Conservation (phyloP, 2,329 filamentous ascomycete species). For the Ophiostoma montium region DNA sequence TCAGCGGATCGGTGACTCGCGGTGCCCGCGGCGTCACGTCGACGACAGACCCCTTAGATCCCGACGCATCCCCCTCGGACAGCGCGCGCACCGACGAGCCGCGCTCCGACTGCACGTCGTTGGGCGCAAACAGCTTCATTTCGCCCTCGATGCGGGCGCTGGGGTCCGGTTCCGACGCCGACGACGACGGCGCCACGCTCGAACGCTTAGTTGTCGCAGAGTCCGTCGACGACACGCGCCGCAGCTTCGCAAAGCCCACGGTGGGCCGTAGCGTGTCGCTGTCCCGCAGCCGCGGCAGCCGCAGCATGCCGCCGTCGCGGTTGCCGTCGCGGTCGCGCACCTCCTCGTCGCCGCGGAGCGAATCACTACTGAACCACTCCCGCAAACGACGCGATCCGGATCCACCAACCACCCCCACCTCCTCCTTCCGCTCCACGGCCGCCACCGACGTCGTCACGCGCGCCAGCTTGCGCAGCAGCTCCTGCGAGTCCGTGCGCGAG, state of each 20-base stretch:
- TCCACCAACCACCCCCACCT: too few relatives aligned
- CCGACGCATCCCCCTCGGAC: conserved; percentile 15
- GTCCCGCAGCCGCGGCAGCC: conserved; percentile 17
- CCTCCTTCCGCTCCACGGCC: conserved; percentile 2
- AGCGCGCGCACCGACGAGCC: conserved; percentile 36
- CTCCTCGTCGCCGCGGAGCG: background rate
- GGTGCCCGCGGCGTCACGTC: conserved; percentile 29
- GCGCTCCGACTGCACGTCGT: conserved; percentile 40
- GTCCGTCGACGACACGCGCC: conserved; percentile 29
- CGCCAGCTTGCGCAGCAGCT: conserved; percentile 35
- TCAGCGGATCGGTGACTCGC: conserved; percentile 28
- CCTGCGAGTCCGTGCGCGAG: conserved; percentile 28
- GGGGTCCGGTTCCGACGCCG: conserved; percentile 36
- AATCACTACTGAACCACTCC: conserved; percentile 1
- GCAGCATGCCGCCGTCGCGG: conserved; percentile 7
- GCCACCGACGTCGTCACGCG: conserved; percentile 18
- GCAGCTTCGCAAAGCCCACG: conserved; percentile 33
- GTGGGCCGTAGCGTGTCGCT: conserved; percentile 15
- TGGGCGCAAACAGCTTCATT: conserved; percentile 39
- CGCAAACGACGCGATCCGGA: background rate
- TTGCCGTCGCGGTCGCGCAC: background rate
- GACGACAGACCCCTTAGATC: background rate
- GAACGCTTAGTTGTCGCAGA: conserved; percentile 34
- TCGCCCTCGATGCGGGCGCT: conserved; percentile 43
- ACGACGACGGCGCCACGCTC: conserved; percentile 27